Percentiles rank a stretch among this genome's conserved stretches.
Conservation (phyloP, 805 yeast genomes). For the Yamadazyma sp. region DNA sequence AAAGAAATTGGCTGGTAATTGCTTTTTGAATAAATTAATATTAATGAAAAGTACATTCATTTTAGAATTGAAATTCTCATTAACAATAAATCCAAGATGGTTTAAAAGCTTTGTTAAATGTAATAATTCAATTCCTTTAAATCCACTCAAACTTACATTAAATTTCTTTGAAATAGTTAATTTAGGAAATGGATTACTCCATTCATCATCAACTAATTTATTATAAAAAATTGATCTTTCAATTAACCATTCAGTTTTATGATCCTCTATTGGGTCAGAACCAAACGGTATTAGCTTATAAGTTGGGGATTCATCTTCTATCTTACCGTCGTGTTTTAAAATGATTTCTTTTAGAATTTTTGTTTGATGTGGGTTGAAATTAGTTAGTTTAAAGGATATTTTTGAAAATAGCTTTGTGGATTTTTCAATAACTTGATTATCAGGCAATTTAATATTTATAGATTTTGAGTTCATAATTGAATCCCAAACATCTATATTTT, state of each 20-base stretch:
- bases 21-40: slow-evolving; percentile 40
- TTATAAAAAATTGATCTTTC: slow-evolving; percentile 69
- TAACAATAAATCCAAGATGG: slow-evolving; percentile 49
- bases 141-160: slow-evolving; percentile 63
- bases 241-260: slow-evolving; percentile 75
- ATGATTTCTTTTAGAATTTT: slow-evolving; percentile 41
- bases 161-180: slow-evolving; percentile 12
- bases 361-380: slow-evolving; percentile 38
- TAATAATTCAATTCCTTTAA: slow-evolving; percentile 69
- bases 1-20: slow-evolving; percentile 40
- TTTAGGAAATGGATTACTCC: slow-evolving; percentile 52
- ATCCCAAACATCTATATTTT: slow-evolving; percentile 39
- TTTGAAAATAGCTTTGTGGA: slow-evolving; percentile 6
- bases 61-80: slow-evolving; percentile 45
- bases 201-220: slow-evolving; percentile 47
- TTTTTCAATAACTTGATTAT: background rate
- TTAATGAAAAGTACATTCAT: slow-evolving; percentile 60
- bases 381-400: slow-evolving; percentile 25
- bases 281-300: slow-evolving; percentile 13
- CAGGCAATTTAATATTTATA: slow-evolving; percentile 1
- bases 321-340: slow-evolving; percentile 43
- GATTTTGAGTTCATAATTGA: slow-evolving; percentile 32
- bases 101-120: slow-evolving; percentile 65
- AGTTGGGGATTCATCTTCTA: slow-evolving; percentile 4
- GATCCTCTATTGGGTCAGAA: slow-evolving; percentile 6